Base-by-base conservation (phyloP, 2,329 filamentous ascomycete species). In the Didymella segeticola region DNA sequence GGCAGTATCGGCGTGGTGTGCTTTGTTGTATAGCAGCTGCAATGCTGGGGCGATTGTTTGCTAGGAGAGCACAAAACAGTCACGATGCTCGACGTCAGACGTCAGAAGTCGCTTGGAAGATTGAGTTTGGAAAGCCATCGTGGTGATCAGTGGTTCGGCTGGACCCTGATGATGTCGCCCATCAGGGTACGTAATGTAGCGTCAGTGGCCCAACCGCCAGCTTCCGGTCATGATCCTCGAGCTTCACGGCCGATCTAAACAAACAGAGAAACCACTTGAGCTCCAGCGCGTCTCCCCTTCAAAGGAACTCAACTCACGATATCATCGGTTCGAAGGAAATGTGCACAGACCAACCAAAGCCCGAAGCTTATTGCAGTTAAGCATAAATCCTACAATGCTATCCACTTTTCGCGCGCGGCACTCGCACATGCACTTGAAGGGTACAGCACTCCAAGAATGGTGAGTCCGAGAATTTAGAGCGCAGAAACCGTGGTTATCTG, bases 141-240 rank as follows among this genome's bases (percentile, higher is more conserved):
- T 47, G 41, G 23, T 34, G 47, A 51, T 56, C 43, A 30, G 27
- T 34, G 30, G 38, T 39, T 38, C 36, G 33, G 15, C 25, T 33
- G 52, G 46, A 55, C 52, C 52, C 46, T 52, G 43, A 43, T 38
- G 39, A 43, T 31, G 26, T n/a, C 39, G 27, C 52, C 46, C 42
- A 26, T 45, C 25, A 41, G 22, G 47, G 25, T 56, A 56, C 53
- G 53, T 56, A 56, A 56, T 52, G 10, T 11, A 19, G 38, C 53
- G 37, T 56, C 53, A 56, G 36, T 46, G n/a, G 45, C 26, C 33
- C 15, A 15, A 17, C 50, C 43, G 37, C 50, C 25, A 23, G 15
- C 14, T 31, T 15, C 38, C 43, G 43, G 20, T 5, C n/a, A 11
- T 19, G 37, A 20, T 37, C 26, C 26, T 12, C 25, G 25, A 10